Base-by-base conservation (phyloP, 2,329 filamentous ascomycete genomes). In the Colletotrichum lindemuthianum region DNA sequence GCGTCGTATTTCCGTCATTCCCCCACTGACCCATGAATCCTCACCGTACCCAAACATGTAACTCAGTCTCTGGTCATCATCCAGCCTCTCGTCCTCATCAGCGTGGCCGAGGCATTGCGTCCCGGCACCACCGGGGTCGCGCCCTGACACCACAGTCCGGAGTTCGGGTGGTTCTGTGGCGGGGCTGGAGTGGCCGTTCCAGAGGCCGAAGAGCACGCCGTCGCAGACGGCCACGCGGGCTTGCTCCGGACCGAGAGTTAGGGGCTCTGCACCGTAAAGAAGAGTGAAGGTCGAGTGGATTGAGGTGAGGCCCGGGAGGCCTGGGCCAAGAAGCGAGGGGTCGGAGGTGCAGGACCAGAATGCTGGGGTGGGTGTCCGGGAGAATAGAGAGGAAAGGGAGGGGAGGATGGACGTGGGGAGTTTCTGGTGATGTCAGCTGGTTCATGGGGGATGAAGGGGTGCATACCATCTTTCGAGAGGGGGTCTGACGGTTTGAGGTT, bases 151-250 rank as follows among this genome's bases (percentile, higher is more conserved):
- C 5, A 6, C 8, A 1, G 12, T 32, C 3, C 48, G 41, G 3
- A 48, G 34, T 2, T 32, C 34, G 1, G 11, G 37, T 39, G 48
- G 41, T 33, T 63, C 60, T 1, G 48, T 43, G 8, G 59, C 60
- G 24, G 15, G 2, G 13, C 36, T 12, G 8, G 57, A 47, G 7
- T 44, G 57, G 4, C 56, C 61, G 57, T 65, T 65, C 57, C 56
- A 60, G 33, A 65, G 56, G 34, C 56, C 57, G 40, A 65, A 65
- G 44, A 56, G 48, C n/a, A 54, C 49, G 10, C 50, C 61, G 39
- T 36, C 50, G 50, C 49, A 65, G 12, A 32, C 52, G 32, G 60
- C 60, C 16, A 59, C 41, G 34, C 45, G 48, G 55, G 60, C 54
- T 11, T 59, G 15, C 2, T 63, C 54, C 4, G 54, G 33, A 9